Conservation (phyloP, 2,329 filamentous ascomycete genomes). For the Claviceps sp. region DNA sequence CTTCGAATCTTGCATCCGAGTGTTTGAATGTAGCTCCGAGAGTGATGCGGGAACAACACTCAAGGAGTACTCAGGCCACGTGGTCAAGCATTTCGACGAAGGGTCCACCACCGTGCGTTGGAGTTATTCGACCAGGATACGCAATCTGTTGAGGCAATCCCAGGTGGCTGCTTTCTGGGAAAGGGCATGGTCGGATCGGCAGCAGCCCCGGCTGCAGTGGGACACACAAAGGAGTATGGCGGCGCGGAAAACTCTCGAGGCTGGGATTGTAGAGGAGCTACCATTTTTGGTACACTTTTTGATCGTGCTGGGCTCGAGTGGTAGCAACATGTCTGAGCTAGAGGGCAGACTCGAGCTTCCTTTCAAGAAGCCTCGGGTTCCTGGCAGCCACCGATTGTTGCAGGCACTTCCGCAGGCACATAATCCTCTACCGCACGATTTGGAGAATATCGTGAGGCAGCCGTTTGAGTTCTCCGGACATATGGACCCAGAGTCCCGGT, state of each 20-base stretch:
- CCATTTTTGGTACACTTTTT: conserved; percentile 26
- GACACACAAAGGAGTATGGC: conserved; percentile 27
- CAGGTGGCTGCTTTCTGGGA: conserved; percentile 25
- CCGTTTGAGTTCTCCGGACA: neutral
- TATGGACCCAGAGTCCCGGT: neutral
- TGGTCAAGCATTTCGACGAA: conserved; percentile 34
- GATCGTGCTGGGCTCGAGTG: conserved; percentile 20
- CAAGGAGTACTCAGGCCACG: conserved; percentile 32
- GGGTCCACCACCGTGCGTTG: conserved; percentile 26
- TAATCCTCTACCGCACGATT: neutral
- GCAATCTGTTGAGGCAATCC: conserved; percentile 29
- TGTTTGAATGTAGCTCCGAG: conserved; percentile 29
- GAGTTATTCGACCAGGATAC: conserved; percentile 30
- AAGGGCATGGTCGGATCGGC: conserved; percentile 22
- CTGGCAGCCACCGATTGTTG: neutral
- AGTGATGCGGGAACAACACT: conserved; percentile 25
- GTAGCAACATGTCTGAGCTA: neutral
- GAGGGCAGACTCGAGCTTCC: conserved; percentile 5
- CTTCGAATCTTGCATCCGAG: conserved; percentile 29
- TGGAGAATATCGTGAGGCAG: neutral
- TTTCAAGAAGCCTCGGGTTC: conserved; percentile 5
- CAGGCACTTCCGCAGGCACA: neutral
- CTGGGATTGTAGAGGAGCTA: conserved; percentile 28
- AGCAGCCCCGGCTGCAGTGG: conserved; percentile 24
- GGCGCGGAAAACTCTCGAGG: conserved; percentile 31